phyloP scores from a whole-genome alignment of 2,329 filamentous ascomycete species.

The Endothia cerciana region DNA sequence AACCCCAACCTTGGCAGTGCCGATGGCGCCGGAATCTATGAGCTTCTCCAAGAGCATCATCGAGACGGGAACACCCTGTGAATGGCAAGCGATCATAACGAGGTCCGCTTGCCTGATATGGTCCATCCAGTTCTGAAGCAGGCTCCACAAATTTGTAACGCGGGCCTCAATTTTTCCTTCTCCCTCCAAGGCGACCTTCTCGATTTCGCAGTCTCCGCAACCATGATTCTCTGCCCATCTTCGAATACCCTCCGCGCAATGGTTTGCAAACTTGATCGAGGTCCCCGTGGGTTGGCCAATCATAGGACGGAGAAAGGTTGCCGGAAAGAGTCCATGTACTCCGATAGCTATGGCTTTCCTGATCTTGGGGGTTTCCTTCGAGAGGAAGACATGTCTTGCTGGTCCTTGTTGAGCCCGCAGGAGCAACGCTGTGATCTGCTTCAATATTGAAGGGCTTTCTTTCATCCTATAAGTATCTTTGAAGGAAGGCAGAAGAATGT shows the following conservation, averaged over 20 bases:
- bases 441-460: slow-evolving; percentile 71
- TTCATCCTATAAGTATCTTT: slow-evolving; percentile 68
- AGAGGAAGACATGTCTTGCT: slow-evolving; percentile 72
- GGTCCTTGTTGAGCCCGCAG: slow-evolving; percentile 58
- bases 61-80: slow-evolving; percentile 91
- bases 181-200: slow-evolving; percentile 92
- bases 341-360: slow-evolving; percentile 91
- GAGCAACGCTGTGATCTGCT: slow-evolving; percentile 64
- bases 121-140: slow-evolving; percentile 93
- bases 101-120: slow-evolving; percentile 87
- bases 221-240: slow-evolving; percentile 78
- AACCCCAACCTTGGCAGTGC: slow-evolving; percentile 76
- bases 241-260: slow-evolving; percentile 81
- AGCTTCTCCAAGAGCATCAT: slow-evolving; percentile 92
- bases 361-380: slow-evolving; percentile 71
- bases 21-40: slow-evolving; percentile 85
- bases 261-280: slow-evolving; percentile 88
- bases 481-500: slow-evolving; percentile 73
- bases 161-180: slow-evolving; percentile 90
- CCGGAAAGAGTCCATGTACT: slow-evolving; percentile 92
- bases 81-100: slow-evolving; percentile 90
- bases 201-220: slow-evolving; percentile 77
- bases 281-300: slow-evolving; percentile 95
- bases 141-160: slow-evolving; percentile 90
- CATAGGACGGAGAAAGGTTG: slow-evolving; percentile 82